Evolutionary conservation across 2,329 filamentous ascomycete species (phyloP), one percentile per base, ranked within the genome.

Genomic region (Macrophomina tecta): DNA sequence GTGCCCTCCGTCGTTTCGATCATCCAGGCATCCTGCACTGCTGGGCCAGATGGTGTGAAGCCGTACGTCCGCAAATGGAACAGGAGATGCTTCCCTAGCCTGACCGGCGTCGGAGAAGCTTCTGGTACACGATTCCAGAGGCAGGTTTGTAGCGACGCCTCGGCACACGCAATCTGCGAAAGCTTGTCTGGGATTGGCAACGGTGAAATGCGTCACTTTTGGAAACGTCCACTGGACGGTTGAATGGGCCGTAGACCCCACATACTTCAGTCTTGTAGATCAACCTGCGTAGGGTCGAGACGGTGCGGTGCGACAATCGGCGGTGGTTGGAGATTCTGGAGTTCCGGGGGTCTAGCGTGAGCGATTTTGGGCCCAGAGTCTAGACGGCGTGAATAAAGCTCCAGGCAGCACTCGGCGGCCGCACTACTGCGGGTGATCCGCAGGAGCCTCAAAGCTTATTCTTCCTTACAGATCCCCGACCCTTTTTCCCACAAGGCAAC

Each of bases 391-490:
- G 18, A 12, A 12, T 8, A 18, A 38, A 5, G 16, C 32, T 30
- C 12, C 14, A 4, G 16, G 34, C 18, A 30, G 11, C 48, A 28
- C 11, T 23, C 14, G 48, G 18, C 30, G 48, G 48, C 48, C 36
- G 52, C 52, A 32, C 52, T 55, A 42, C 48, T 64, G 61, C 61
- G 61, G 61, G 18, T 64, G 61, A 53, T 64, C 40, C 36, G 30
- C 58, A 18, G 16, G 42, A 62, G 58, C 58, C 58, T 46, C 61
- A 64, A 64, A 64, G 61, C 61, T 64, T 64, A 32, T 18, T 40
- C 18, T 38, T 16, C 34, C 36, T 42, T 32, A 38, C 18, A 52
- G 34, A 36, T 52, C 34, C 11, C 49, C 30, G 12, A 18, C 5
- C 30, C n/a, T 30, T 52, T 6, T 52, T 34, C 11, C 49, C 30